Evolutionary conservation across 495 filamentous ascomycete species (phyloP), one percentile per base, ranked within the genome.

Genomic region (Diplogelasinospora grovesii): DNA sequence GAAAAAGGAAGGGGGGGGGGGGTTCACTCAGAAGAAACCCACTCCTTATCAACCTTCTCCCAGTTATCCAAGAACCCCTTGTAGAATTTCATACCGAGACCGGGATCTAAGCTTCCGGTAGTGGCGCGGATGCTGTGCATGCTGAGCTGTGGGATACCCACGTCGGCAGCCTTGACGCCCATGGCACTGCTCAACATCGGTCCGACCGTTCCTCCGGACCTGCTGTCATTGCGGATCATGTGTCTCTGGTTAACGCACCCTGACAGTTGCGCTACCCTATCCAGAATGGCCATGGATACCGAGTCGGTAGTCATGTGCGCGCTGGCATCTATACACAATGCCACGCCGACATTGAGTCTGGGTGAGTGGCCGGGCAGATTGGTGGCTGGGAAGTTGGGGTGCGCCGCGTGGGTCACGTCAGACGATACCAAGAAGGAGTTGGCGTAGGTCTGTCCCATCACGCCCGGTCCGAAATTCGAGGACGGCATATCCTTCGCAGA

Each of bases 121-220:
- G 89, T 95, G 5, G 92, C 92, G 16, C 92, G 79, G 45, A 98
- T 89, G 46, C 74, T 82, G 59, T 98, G 92, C 92, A 98, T 98
- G 50, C 81, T 87, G 43, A 96, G 66, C 62, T 98, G 92, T 16
- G 88, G 82, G 42, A 96, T 82, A 18, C 92, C 92, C 1, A 86
- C 87, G 59, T 98, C 92, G 43, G 92, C 81, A 1, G 88, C 81
- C 31, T 88, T 69, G 57, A 93, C 78, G 20, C 92, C 92, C 63
- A 89, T 89, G 8, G 71, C 77, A 10, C 76, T 69, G 45, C 79
- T 85, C 28, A 94, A 71, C 83, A 93, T 90, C 1, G 92, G 92
- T 0, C 92, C 92, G n/a, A 96, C 89, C 1, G 92, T 98, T 3
- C 92, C 92, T 22, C 92, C 92, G 49, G 76, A 82, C 22, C 92